These are phyloP conservation scores for Truncatella angustata DNA, from an alignment of 2,329 filamentous ascomycete genomes.

Conservation along the genomic window DNA sequence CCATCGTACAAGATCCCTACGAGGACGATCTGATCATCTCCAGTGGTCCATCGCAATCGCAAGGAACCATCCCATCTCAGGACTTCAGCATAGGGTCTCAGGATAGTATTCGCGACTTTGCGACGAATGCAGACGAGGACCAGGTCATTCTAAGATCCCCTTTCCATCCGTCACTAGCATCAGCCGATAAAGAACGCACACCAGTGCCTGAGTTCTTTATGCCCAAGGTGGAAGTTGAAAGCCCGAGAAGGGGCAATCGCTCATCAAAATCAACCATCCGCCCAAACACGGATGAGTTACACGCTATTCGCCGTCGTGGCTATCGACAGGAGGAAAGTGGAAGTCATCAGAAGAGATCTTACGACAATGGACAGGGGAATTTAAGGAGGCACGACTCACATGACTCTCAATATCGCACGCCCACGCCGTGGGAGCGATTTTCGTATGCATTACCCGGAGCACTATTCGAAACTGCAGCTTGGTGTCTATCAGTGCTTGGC, in stretches of 20 bases:
- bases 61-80: constrained; percentile 38
- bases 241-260: constrained; percentile 33
- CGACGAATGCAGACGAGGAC: constrained; percentile 52
- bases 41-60: constrained; percentile 41
- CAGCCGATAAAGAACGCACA: constrained; percentile 33
- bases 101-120: constrained; percentile 55
- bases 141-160: constrained; percentile 53
- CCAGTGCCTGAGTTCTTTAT: constrained; percentile 54
- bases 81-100: constrained; percentile 46
- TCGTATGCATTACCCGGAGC: constrained; percentile 34
- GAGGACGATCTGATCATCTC: constrained; percentile 40
- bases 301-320: constrained; percentile 27
- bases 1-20: constrained; percentile 44
- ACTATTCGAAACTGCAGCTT: constrained; percentile 41
- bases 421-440: constrained; percentile 29
- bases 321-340: constrained; percentile 17
- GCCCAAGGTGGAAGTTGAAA: constrained; percentile 45
- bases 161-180: constrained; percentile 50
- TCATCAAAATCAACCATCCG: constrained; percentile 34
- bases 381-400: constrained; percentile 11
- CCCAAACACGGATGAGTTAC: constrained; percentile 24
- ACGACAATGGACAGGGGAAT: constrained; percentile 10
- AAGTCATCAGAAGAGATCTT: constrained; percentile 18
- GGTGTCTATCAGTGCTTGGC: constrained; percentile 54
- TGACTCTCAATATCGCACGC: constrained; percentile 12